phyloP scores from a whole-genome alignment of 306 rosid species.

The Begonia loranthoides region DNA sequence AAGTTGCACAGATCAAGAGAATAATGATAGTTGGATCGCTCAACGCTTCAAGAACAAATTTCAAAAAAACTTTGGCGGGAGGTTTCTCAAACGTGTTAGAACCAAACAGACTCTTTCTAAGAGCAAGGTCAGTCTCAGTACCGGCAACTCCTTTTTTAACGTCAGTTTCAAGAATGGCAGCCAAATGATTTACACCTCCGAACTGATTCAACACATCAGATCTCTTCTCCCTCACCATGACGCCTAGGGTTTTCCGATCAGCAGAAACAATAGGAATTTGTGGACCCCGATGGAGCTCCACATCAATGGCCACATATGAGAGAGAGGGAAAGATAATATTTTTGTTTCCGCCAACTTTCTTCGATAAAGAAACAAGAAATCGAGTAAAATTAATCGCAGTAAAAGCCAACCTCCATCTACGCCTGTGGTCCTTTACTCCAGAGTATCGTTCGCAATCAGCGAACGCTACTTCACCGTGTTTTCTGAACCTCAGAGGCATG shows the following conservation, averaged over 20 bases:
- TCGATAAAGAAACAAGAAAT: slow-evolving; percentile 9
- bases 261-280: neutral
- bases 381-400: slow-evolving; percentile 13
- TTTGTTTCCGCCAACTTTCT: slow-evolving; percentile 1
- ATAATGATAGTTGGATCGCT: slow-evolving; percentile 9
- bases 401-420: slow-evolving; percentile 12
- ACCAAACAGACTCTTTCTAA: slow-evolving; percentile 2
- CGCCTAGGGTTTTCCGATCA: slow-evolving; percentile 2
- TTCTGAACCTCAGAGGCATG: neutral
- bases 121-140: slow-evolving; percentile 1
- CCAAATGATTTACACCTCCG: slow-evolving; percentile 4
- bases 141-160: neutral
- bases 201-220: slow-evolving; percentile 3
- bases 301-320: slow-evolving; percentile 9
- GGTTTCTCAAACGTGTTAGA: slow-evolving; percentile 4
- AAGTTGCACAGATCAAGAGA: slow-evolving; percentile 10
- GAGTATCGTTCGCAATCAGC: neutral
- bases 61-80: slow-evolving; percentile 3
- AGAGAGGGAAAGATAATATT: slow-evolving; percentile 8
- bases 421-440: neutral
- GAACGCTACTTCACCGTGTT: neutral
- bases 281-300: neutral
- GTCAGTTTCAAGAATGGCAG: neutral
- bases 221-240: slow-evolving; percentile 11
- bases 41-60: slow-evolving; percentile 11